Evolutionary conservation across 2,329 filamentous ascomycete species (phyloP), one percentile per base, ranked within the genome.

Genomic region (Hymenoscyphus repandus): DNA sequence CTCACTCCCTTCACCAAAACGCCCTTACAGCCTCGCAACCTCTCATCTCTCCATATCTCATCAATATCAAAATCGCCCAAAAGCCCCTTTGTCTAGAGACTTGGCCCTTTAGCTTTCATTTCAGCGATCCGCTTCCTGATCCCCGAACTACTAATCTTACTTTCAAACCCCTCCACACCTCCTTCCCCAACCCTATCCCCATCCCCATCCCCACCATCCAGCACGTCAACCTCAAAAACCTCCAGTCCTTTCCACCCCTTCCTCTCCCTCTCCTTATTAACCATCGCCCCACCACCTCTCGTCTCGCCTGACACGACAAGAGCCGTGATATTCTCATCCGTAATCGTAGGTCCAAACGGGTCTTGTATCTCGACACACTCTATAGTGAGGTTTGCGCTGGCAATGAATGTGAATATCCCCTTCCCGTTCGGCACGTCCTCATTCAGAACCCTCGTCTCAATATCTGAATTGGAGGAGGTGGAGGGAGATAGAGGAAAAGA

Each of bases 301-400:
- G 93, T 97, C 73, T 99, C 93, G 11, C 80, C 85, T 5, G 91
- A 96, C 5, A 97, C 83, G 2, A 96, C 85, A 49, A 99, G 75
- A 1, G 85, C 88, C 40, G 86, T 83, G 55, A 97, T 86, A 30
- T 77, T 73, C 66, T 88, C 79, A 51, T 92, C 84, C 0, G 88
- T 89, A 54, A 95, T 88, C 0, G 93, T 96, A 3, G 93, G 93
- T 0, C 93, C 93, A 68, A 86, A 97, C 0, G 87, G 79, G 66
- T 99, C 91, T 61, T 86, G 84, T 49, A 99, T 90, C 64, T 90
- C 81, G 41, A 92, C 88, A 64, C 89, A 90, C 60, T 87, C 86
- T 45, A 96, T 78, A 2, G 75, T 71, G 50, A 96, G 72, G 0
- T 69, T 68, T 33, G 78, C 79, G 48, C 76, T 73, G 2, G 81